These are phyloP conservation scores for Brettanomyces sp. DNA, from an alignment of 805 yeast species.

Conservation along the genomic window DNA sequence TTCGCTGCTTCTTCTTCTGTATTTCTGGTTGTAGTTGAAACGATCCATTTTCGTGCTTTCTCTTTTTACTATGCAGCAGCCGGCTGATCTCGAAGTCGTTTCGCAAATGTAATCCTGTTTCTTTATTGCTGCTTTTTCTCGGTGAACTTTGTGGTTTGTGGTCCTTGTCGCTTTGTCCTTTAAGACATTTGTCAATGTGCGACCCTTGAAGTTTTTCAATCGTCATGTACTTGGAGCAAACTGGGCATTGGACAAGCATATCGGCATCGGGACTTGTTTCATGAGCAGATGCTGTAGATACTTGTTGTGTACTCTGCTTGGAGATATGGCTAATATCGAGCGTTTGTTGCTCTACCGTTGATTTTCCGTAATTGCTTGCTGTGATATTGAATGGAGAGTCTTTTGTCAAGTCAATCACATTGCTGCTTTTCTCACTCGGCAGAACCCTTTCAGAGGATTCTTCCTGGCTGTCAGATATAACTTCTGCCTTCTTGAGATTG, in stretches of 20 bases:
- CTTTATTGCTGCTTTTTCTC: background rate
- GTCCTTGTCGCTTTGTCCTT: slow-evolving; percentile 11
- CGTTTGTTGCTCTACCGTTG: background rate
- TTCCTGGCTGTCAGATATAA: slow-evolving; percentile 12
- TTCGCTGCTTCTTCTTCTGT: slow-evolving; percentile 20
- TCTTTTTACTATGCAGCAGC: slow-evolving; percentile 4
- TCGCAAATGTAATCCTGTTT: background rate
- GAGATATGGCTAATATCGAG: background rate
- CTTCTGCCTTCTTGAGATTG: slow-evolving; percentile 20
- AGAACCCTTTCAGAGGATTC: slow-evolving; percentile 1
- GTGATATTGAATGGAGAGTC: background rate
- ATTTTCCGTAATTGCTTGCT: background rate
- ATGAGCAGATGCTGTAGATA: background rate
- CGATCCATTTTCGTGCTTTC: background rate
- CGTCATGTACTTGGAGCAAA: slow-evolving; percentile 50
- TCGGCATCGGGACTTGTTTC: slow-evolving; percentile 3
- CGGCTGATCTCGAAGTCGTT: slow-evolving; percentile 4
- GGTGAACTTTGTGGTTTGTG: background rate
- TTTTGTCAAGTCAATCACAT: background rate
- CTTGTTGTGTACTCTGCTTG: background rate
- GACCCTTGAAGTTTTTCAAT: slow-evolving; percentile 43
- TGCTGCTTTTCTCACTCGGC: background rate
- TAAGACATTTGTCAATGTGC: slow-evolving; percentile 57
- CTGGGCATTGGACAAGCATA: slow-evolving; percentile 52
- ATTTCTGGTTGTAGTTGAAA: slow-evolving; percentile 18